Percentiles rank a stretch among this genome's conserved stretches.
phyloP scores from a whole-genome alignment of 2,329 filamentous ascomycete genomes.

The Colletotrichum viniferum region DNA sequence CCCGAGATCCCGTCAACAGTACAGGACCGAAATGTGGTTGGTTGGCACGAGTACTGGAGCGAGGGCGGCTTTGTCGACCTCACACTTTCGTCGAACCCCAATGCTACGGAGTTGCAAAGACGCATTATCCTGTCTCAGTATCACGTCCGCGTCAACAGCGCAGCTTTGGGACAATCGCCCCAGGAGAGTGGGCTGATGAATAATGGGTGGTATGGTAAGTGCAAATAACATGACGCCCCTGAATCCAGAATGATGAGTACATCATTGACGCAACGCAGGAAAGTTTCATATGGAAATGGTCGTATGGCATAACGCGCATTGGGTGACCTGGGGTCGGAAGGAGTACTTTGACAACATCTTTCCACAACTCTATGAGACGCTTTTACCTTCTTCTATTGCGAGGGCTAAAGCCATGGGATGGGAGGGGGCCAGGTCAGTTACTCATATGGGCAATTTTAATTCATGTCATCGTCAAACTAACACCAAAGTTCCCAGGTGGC shows the following conservation, averaged over 20 bases:
- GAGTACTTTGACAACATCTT: slow-evolving; percentile 39
- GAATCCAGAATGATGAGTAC: not conserved
- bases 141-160: slow-evolving; percentile 45
- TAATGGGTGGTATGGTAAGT: slow-evolving; percentile 48
- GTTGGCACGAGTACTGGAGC: slow-evolving; percentile 41
- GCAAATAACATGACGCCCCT: rapidly evolving
- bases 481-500: slow-evolving; percentile 31
- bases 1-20: slow-evolving; percentile 29
- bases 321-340: slow-evolving; percentile 42
- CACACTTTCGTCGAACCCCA: slow-evolving; percentile 35
- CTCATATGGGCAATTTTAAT: not conserved
- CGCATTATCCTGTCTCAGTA: slow-evolving; percentile 48
- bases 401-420: slow-evolving; percentile 33
- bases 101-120: slow-evolving; percentile 47
- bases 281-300: slow-evolving; percentile 50
- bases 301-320: slow-evolving; percentile 46
- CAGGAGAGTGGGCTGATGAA: slow-evolving; percentile 45
- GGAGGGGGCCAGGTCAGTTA: slow-evolving; percentile 27
- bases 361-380: slow-evolving; percentile 26
- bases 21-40: slow-evolving; percentile 25
- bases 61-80: slow-evolving; percentile 47
- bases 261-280: slow-evolving; percentile 19
- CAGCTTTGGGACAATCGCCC: slow-evolving; percentile 38
- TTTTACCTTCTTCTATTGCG: slow-evolving; percentile 28
- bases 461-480: not conserved